These are phyloP conservation scores for Fusarium euwallaceae DNA, from an alignment of 2,329 filamentous ascomycete species.

Conservation along the genomic window DNA sequence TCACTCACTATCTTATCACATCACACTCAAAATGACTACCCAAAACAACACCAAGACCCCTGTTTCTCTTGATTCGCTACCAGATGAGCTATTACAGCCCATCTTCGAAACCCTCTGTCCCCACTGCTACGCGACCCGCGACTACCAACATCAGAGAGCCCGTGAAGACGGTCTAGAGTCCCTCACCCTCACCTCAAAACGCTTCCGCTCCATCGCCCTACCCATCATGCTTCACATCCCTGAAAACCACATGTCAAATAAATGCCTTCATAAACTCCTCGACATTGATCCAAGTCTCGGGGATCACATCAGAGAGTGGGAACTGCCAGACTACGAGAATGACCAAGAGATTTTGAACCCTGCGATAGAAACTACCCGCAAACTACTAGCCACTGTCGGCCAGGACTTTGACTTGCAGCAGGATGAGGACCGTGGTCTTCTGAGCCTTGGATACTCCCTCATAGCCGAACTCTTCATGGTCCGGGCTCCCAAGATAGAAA, in stretches of 20 bases:
- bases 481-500: not conserved
- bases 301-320: not conserved
- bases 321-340: not conserved
- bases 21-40: not conserved
- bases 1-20: not conserved
- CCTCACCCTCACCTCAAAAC: not conserved
- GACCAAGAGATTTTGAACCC: not conserved
- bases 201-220: not conserved
- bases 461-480: not conserved
- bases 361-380: not conserved
- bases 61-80: not conserved
- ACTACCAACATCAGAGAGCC: not conserved
- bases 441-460: not conserved
- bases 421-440: not conserved
- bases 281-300: not conserved
- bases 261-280: not conserved
- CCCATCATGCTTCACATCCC: not conserved
- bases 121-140: not conserved
- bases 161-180: not conserved
- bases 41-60: not conserved
- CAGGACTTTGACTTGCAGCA: not conserved
- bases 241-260: not conserved
- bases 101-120: not conserved
- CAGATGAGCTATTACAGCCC: not conserved
- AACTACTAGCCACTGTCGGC: not conserved